Base-by-base conservation (phyloP, 352 stramenopile species). In the Elongisporangium anandrum region DNA sequence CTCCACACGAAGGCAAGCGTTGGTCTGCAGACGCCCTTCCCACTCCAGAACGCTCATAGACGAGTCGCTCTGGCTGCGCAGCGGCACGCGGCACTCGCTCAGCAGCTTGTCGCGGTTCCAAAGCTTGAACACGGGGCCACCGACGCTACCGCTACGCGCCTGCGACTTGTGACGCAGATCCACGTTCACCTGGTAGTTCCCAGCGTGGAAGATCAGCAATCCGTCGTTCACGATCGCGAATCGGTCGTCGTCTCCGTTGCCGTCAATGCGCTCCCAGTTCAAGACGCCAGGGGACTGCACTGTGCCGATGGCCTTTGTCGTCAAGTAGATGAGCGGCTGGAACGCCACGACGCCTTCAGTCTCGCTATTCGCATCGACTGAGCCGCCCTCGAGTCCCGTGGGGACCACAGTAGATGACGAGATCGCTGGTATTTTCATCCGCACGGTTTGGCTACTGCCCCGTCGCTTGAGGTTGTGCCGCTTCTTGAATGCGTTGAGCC, bases 401-500 rank as follows among this genome's bases (percentile, higher is more conserved):
- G 13, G 6, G 9, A 2, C 29, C 22, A n/a, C 4, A 20, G 26
- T 16, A 63, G 20, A 10, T 17, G 29, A 41, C 9, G 29, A 41
- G 29, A 8, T 8, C 29, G 9, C 9, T 13, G 29, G 29, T 2
- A 41, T 13, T 8, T 41, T 41, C 29, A 41, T 41, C 4, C 29
- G 29, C 29, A 41, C 29, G 9, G 29, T 41, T 8, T 41, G 29
- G 29, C 29, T 41, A 8, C 9, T 41, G 29, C 29, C 29, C 1
- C 29, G 29, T 8, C 29, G 29, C 29, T 41, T 41, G 9, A 41
- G 29, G 13, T 85, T 85, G 63, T 85, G 75, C 16, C 76, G 64
- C 66, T 86, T 83, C 64, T 88, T 86, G 54, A 88, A 88, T 8
- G 71, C 75, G 34, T 72, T 71, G 8, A 88, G 70, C 78, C 78